Conservation (phyloP, 2,329 filamentous ascomycete genomes). For the Xylariaceae sp. region DNA sequence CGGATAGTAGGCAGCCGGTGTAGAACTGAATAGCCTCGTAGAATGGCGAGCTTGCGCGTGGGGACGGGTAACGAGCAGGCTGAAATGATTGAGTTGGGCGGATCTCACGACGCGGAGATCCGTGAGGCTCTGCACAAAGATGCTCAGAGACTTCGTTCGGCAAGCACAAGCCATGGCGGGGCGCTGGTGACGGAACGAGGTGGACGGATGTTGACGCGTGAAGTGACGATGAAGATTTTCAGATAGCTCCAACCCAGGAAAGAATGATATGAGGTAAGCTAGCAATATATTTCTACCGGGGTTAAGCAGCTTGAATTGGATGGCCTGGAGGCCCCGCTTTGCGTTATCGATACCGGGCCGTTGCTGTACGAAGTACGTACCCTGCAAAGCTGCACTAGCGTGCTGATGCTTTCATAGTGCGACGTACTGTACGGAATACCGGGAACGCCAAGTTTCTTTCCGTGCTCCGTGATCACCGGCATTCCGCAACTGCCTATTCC, state of each 20-base stretch:
- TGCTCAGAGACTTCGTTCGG: slow-evolving; percentile 39
- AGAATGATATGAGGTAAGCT: background rate
- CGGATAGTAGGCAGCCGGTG: slow-evolving; percentile 18
- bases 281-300: background rate
- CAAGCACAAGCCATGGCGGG: slow-evolving; percentile 45
- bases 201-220: background rate
- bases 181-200: background rate
- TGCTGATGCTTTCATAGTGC: background rate
- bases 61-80: slow-evolving; percentile 11
- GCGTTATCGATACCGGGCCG: background rate
- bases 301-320: background rate
- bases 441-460: too few species aligned
- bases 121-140: slow-evolving; percentile 45
- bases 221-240: background rate
- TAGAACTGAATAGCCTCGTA: slow-evolving; percentile 23
- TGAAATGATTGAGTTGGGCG: slow-evolving; percentile 12
- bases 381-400: background rate
- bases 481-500: too few species aligned
- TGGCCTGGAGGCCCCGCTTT: background rate
- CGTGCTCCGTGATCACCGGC: too few species aligned
- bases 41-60: slow-evolving; percentile 12
- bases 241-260: background rate
- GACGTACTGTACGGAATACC: too few species aligned
- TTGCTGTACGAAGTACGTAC: too few species aligned
- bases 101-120: slow-evolving; percentile 23